Evolutionary conservation across 2,329 filamentous ascomycete species (phyloP), one percentile per base, ranked within the genome.

Genomic region (Gremmenia infestans): DNA sequence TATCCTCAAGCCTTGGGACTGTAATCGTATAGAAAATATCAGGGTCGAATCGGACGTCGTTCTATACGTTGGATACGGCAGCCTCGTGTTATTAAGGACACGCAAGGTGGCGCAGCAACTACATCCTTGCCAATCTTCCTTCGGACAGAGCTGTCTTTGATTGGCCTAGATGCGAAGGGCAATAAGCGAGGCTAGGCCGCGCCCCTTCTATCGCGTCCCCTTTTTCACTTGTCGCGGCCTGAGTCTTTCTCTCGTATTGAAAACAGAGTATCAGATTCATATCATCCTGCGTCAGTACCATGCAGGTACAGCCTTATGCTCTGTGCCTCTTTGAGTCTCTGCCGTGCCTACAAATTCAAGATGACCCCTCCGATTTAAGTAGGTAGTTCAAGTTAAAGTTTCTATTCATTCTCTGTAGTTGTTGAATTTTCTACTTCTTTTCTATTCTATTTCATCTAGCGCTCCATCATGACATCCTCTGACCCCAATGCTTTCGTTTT

Each of bases 401-500:
- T 32, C 9, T 32, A 32, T 32, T 12, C 28, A 7, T 19, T 19
- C 12, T 17, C 17, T 8, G 15, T 42, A 4, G 3, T 19, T 17
- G 15, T 17, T 15, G 5, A 42, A 9, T 32, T 32, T 32, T 32
- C 28, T 12, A 32, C 2, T 32, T 4, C 9, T 12, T 19, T 12
- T 42, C 39, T 17, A 42, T 19, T 42, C 1, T 12, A 42, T n/a
- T 11, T 19, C 6, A 8, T 17, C 39, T 15, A n/a, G 15, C 15
- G 15, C 12, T 19, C 17, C 39, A 42, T 12, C 6, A 42, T 42
- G 39, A 42, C 39, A 42, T 42, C 39, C 15, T n/a, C 39, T 11
- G 9, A 17, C 39, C 28, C 28, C 9, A 32, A 32, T 43, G n/a
- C 17, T 14, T 59, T 66, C 73, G 50, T 54, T 4, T 51, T 63